Conservation (phyloP, 225 moss, liverwort and hornwort species). For the Asterella californica region DNA sequence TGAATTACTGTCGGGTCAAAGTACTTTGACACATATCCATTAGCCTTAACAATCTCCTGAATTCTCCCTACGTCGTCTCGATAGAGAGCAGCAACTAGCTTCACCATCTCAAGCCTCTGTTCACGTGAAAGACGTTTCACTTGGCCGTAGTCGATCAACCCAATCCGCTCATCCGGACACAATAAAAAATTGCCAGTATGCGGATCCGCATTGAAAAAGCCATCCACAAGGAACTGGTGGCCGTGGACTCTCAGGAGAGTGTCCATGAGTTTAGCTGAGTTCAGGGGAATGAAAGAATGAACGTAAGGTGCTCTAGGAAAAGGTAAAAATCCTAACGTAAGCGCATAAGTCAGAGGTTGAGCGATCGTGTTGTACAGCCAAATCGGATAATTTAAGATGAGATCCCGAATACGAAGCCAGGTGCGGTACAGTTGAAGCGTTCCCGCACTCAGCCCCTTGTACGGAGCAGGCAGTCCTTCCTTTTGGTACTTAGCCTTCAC, state of each 20-base stretch:
- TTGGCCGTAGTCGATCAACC: constrained; percentile 38
- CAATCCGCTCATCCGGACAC: constrained; percentile 34
- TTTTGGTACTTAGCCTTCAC: constrained; percentile 26
- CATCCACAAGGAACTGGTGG: constrained; percentile 34
- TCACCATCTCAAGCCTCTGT: constrained; percentile 28
- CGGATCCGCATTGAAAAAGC: constrained; percentile 35
- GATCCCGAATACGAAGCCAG: constrained; percentile 14
- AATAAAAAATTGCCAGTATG: constrained; percentile 34
- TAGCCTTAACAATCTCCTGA: constrained; percentile 19
- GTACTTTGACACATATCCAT: constrained; percentile 35
- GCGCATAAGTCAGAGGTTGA: constrained; percentile 8
- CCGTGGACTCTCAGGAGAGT: constrained; percentile 33
- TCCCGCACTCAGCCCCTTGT: constrained; percentile 16
- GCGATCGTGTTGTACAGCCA: constrained; percentile 25
- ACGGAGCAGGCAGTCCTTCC: constrained; percentile 31
- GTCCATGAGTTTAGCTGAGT: constrained; percentile 30
- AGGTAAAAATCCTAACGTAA: constrained; percentile 15
- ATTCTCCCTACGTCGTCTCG: constrained; percentile 14
- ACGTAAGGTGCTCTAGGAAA: constrained; percentile 25
- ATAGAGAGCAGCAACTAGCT: constrained; percentile 26
- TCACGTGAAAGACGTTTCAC: constrained; percentile 27
- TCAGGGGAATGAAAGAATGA: constrained; percentile 30
- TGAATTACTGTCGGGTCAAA: constrained; percentile 22
- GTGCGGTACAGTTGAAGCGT: constrained; percentile 23
- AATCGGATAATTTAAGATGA: constrained; percentile 25